phyloP scores from a whole-genome alignment of 2,329 filamentous ascomycete species.

The Orbilia blumenaviensis region DNA sequence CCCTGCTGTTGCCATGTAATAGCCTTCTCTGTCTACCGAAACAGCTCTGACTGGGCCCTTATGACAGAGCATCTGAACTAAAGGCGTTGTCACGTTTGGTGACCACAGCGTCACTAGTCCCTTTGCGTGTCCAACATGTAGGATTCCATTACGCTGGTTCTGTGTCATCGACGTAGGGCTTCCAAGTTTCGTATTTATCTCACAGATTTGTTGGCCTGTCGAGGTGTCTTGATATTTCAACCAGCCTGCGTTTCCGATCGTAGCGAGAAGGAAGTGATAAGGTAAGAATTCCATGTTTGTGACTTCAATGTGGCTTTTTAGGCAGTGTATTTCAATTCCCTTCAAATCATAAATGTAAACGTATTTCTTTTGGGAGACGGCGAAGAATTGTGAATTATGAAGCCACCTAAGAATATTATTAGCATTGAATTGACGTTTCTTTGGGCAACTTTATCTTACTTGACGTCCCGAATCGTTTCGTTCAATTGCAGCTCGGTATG shows the following conservation, averaged over 20 bases:
- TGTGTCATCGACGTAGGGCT: conserved; percentile 83
- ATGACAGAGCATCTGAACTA: conserved; percentile 92
- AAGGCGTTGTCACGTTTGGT: conserved; percentile 82
- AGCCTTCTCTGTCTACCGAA: conserved; percentile 85
- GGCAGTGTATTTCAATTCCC: conserved; percentile 89
- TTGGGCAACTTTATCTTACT: conserved; percentile 73
- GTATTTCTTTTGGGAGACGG: conserved; percentile 93
- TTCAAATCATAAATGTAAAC: conserved; percentile 95
- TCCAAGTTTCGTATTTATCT: conserved; percentile 84
- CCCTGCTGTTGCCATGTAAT: conserved; percentile 94
- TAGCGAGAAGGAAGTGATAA: conserved; percentile 93
- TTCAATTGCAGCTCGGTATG: conserved; percentile 89
- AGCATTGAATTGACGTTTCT: background rate
- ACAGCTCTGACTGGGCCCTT: conserved; percentile 85
- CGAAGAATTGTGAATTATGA: conserved; percentile 71
- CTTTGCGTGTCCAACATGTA: conserved; percentile 94
- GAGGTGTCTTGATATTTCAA: conserved; percentile 96
- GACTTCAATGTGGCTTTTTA: conserved; percentile 89
- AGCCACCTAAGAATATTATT: conserved; percentile 55
- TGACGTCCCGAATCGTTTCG: conserved; percentile 87
- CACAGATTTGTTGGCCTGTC: conserved; percentile 85
- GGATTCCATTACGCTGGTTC: conserved; percentile 89
- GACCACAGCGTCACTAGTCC: conserved; percentile 96
- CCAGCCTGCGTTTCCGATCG: conserved; percentile 81
- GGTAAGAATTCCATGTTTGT: conserved; percentile 94